Evolutionary conservation across 116 monocot species (phyloP).

Genomic region (Papilionanthe hybrid): DNA sequence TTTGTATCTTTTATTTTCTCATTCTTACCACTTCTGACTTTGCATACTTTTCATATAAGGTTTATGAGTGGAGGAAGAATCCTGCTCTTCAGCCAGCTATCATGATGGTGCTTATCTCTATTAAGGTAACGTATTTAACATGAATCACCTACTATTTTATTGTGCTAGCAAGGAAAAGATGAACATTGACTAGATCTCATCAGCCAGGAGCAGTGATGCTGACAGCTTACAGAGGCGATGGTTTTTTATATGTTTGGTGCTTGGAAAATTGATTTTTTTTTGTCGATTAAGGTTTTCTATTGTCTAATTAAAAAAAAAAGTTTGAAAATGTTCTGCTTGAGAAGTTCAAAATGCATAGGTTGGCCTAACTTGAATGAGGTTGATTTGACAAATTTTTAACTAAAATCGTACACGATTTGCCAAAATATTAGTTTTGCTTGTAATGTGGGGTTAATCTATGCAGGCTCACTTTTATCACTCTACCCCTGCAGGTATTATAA

Average conservation of each 20-base stretch:
- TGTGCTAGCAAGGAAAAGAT: not conserved
- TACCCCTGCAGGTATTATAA: no score
- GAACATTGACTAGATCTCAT: not conserved
- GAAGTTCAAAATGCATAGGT: not conserved
- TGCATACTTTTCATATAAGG: constrained; percentile 9
- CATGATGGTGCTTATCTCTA: constrained; percentile 24
- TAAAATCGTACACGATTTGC: not conserved
- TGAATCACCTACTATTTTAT: not conserved
- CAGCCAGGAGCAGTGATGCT: not conserved
- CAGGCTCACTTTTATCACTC: no score
- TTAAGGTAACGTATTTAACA: constrained; percentile 15
- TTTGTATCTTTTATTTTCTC: constrained; percentile 1
- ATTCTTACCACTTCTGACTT: constrained; percentile 2
- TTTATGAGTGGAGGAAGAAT: constrained; percentile 17
- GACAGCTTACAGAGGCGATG: not conserved
- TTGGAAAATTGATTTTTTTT: not conserved
- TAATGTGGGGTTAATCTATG: not conserved
- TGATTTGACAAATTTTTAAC: not conserved
- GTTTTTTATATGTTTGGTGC: not conserved
- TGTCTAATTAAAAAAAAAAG: not conserved
- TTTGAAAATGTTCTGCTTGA: not conserved
- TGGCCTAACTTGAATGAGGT: not conserved
- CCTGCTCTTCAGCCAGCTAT: constrained; percentile 20
- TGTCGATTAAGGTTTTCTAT: not conserved
- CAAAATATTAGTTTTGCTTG: not conserved